phyloP scores from a whole-genome alignment of 306 rosid genomes.

The Quercus wislizeni region DNA sequence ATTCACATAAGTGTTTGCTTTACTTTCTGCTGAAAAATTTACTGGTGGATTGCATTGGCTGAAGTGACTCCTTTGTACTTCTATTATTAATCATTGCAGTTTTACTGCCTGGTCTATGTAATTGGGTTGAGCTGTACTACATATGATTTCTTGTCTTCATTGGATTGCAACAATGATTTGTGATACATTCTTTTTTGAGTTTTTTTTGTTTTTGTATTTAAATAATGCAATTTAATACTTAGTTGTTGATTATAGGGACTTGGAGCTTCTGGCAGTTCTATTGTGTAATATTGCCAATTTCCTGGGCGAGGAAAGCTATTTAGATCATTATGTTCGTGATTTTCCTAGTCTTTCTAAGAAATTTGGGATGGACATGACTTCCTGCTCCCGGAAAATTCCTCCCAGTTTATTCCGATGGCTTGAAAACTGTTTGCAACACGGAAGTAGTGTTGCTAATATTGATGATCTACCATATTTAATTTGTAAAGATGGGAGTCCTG shows the following conservation, averaged over 20 bases:
- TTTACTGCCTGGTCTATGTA: constrained; percentile 19
- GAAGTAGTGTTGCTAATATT: constrained; percentile 46
- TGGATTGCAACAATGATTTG: background rate
- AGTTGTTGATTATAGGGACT: constrained; percentile 57
- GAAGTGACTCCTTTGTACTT: constrained; percentile 1
- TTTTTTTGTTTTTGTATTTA: background rate
- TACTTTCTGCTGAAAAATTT: constrained; percentile 3
- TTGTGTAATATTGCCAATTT: constrained; percentile 69
- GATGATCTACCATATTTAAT: constrained; percentile 68
- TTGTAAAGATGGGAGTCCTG: constrained; percentile 60
- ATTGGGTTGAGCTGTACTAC: constrained; percentile 9
- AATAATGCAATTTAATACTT: constrained; percentile 16
- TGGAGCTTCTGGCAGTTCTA: constrained; percentile 70
- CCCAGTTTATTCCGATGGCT: constrained; percentile 95
- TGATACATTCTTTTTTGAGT: background rate
- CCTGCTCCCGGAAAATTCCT: constrained; percentile 50
- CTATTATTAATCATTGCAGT: constrained; percentile 13
- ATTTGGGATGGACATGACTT: constrained; percentile 34
- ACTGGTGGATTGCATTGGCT: background rate
- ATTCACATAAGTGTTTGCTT: constrained; percentile 11
- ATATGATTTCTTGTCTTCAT: background rate
- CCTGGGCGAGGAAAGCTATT: constrained; percentile 67
- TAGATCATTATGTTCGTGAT: constrained; percentile 90
- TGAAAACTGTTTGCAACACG: constrained; percentile 74
- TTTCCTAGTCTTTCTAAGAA: constrained; percentile 67